Conservation (phyloP, 371 early-diverging fungal species). For the Mucor racemosus region DNA sequence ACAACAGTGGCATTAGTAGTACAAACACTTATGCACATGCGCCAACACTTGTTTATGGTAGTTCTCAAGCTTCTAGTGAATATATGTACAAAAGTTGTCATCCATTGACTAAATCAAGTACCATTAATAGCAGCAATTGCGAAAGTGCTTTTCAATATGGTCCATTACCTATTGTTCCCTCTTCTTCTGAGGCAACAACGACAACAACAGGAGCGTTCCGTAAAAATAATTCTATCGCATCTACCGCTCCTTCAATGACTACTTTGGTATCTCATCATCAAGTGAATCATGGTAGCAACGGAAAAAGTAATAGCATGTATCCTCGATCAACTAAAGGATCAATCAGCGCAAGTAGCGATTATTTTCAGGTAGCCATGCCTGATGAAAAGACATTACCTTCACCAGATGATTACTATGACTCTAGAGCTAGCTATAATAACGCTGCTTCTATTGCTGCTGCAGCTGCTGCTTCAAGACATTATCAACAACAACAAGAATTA, state of each 20-base stretch:
- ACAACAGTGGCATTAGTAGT: slow-evolving; percentile 17
- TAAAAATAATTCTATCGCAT: slow-evolving; percentile 20
- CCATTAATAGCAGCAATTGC: not conserved
- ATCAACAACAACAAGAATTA: slow-evolving; percentile 5
- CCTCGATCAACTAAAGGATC: slow-evolving; percentile 7
- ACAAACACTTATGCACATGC: slow-evolving; percentile 16
- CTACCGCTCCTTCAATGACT: slow-evolving; percentile 20
- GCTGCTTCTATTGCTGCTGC: not conserved
- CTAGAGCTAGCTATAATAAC: not conserved
- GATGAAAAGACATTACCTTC: not conserved
- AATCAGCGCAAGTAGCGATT: not conserved
- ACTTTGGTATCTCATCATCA: slow-evolving; percentile 21
- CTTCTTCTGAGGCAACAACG: not conserved
- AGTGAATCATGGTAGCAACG: slow-evolving; percentile 8
- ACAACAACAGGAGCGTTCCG: not conserved
- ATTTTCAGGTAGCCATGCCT: not conserved
- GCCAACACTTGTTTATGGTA: slow-evolving; percentile 7
- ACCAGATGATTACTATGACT: not conserved
- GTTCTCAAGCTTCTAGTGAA: slow-evolving; percentile 21
- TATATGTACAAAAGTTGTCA: slow-evolving; percentile 14
- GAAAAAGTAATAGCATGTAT: slow-evolving; percentile 8
- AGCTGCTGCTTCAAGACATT: not conserved
- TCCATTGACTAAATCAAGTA: slow-evolving; percentile 21
- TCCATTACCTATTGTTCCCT: slow-evolving; percentile 23
- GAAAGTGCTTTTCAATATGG: slow-evolving; percentile 25